These are phyloP conservation scores for Neonectria ditissima DNA, from an alignment of 2,329 filamentous ascomycete species.

Conservation along the genomic window DNA sequence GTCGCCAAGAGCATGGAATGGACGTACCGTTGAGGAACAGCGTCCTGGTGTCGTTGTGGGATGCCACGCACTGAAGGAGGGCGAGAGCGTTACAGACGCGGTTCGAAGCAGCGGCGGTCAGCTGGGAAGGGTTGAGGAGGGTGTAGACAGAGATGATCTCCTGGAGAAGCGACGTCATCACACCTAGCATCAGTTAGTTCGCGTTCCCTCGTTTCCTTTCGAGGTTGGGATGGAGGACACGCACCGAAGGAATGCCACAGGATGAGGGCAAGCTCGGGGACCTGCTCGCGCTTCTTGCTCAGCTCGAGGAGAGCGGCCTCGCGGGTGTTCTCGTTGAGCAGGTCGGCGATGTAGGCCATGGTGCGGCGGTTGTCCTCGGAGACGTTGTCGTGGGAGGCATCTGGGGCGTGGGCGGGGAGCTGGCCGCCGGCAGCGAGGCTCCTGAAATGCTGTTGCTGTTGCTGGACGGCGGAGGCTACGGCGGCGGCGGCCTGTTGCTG, in stretches of 20 bases:
- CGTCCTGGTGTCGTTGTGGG: conserved; percentile 94
- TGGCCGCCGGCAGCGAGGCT: conserved; percentile 70
- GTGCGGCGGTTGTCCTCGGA: conserved; percentile 93
- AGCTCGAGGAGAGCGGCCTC: conserved; percentile 94
- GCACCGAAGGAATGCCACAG: conserved; percentile 98
- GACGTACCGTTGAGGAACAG: conserved; percentile 89
- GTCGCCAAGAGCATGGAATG: neutral
- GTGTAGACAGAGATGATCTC: conserved; percentile 99
- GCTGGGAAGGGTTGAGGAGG: conserved; percentile 93
- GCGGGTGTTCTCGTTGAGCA: conserved; percentile 86
- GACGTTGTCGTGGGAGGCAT: conserved; percentile 73
- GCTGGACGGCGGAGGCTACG: conserved; percentile 64
- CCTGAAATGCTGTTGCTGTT: conserved; percentile 75
- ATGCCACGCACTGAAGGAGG: conserved; percentile 95
- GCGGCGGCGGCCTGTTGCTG: conserved; percentile 41
- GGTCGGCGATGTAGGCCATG: conserved; percentile 91
- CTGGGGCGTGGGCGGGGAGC: conserved; percentile 63
- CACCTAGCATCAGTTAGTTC: conserved; percentile 68
- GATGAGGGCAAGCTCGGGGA: conserved; percentile 94
- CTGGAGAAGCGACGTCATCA: conserved; percentile 97
- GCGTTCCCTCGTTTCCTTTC: neutral
- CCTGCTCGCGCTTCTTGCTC: conserved; percentile 98
- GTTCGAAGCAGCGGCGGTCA: conserved; percentile 97
- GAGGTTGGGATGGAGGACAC: conserved; percentile 45
- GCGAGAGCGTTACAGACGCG: conserved; percentile 97